Base-by-base conservation (phyloP, 2,329 filamentous ascomycete genomes). In the Colletotrichum musicola region DNA sequence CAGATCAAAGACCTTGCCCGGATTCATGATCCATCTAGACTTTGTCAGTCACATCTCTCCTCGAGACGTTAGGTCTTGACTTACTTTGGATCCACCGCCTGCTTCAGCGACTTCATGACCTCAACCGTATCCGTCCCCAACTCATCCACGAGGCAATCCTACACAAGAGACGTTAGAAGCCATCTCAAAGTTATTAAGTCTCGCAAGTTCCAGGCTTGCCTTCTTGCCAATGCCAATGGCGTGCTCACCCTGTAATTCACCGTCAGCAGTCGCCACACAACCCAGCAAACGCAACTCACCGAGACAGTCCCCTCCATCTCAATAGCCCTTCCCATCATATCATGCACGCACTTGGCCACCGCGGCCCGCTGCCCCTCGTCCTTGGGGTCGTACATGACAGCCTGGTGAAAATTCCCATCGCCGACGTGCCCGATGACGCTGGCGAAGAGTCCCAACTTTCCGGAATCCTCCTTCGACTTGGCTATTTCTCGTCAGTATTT, bases 361-460 rank as follows among this genome's bases (percentile, higher is more conserved):
- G 84, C 49, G 4, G 22, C 82, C 18, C 83, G 77, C 64, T 84
- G 85, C 67, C 92, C 86, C 4, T 81, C 80, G 4, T 88, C 84
- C 68, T 87, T 88, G 0, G 77, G 75, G 40, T 75, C 71, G 62
- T 76, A 77, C 69, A 75, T 75, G 54, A 77, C 72, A 77, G 81
- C 80, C 85, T 88, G 84, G 74, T 93, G 91, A 74, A 93, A 93
- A 74, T 93, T 93, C 20, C 91, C 91, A 76, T 93, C 91, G 2
- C 91, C 91, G 1, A 93, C 91, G 75, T 93, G 91, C 0, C 91
- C 91, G 25, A 92, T 85, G n/a, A 93, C 92, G 47, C 86, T 87
- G 22, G 85, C 89, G 46, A 89, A 82, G 2, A 94, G 79, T 0
- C 90, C 89, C 35, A 89, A 88, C 72, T 86, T 83, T 9, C 81